Evolutionary conservation across 306 rosid species (phyloP).

Genomic region (Echinosophora koreensis): DNA sequence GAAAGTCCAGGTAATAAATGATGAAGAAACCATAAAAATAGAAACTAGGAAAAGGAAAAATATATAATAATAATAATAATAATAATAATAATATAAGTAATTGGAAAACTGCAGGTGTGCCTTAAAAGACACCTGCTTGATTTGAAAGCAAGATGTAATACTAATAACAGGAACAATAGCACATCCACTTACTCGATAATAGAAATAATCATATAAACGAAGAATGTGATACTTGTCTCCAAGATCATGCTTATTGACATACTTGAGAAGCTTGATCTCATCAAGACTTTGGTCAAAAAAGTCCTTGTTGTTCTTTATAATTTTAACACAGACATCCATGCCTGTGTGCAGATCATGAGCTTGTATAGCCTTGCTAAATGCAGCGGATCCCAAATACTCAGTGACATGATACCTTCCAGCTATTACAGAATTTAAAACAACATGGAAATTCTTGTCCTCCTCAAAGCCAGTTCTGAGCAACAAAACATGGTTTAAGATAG

Average conservation of each 20-base stretch:
- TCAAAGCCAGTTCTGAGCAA: conserved; percentile 90
- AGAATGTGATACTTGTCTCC: conserved; percentile 88
- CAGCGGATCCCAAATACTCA: conserved; percentile 93
- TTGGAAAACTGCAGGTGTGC: background rate
- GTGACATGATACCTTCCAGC: conserved; percentile 93
- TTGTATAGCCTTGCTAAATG: conserved; percentile 93
- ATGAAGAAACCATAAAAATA: background rate
- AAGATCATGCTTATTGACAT: conserved; percentile 89
- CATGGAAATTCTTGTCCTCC: conserved; percentile 95
- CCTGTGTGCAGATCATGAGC: conserved; percentile 93
- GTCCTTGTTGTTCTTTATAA: conserved; percentile 95
- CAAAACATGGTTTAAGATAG: conserved; percentile 44
- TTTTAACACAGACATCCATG: conserved; percentile 92
- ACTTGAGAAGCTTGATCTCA: conserved; percentile 94
- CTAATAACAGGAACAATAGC: background rate
- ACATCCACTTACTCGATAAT: conserved; percentile 76
- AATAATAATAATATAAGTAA: background rate
- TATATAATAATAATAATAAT: background rate
- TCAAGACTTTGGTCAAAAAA: conserved; percentile 95
- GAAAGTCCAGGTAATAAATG: background rate
- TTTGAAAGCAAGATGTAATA: conserved; percentile 27
- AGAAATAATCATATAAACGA: conserved; percentile 87
- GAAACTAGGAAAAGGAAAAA: background rate
- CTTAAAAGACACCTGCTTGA: background rate
- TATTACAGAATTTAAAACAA: conserved; percentile 82